A percentile compares a stretch with the other conserved stretches of the same genome.
phyloP scores from a whole-genome alignment of 768 basidiomycete genomes.

The Boletus pseudo-olivaceus region DNA sequence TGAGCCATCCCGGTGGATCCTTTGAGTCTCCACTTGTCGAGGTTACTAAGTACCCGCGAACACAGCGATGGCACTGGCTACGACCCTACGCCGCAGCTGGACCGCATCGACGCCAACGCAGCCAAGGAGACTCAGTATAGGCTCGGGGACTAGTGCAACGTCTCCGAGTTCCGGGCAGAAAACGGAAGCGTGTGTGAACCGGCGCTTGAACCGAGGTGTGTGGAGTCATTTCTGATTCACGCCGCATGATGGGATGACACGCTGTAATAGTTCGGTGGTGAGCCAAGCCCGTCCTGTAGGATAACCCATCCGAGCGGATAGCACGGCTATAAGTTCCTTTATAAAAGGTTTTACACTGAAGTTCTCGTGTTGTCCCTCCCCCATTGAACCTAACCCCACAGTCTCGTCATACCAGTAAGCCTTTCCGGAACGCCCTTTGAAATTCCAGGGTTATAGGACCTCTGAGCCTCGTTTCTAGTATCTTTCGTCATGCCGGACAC shows the following conservation, averaged over 20 bases:
- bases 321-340: not conserved
- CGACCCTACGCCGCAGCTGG: slow-evolving; percentile 1
- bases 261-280: not conserved
- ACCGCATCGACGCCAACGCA: not conserved
- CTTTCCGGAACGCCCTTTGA: not conserved
- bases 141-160: not conserved
- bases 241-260: slow-evolving; percentile 1
- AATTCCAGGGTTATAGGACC: not conserved
- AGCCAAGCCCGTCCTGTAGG: slow-evolving; percentile 11
- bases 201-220: not conserved
- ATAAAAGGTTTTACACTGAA: slow-evolving; percentile 1
- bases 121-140: not conserved
- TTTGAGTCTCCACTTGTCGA: not conserved
- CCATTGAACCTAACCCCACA: not conserved
- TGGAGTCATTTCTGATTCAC: slow-evolving; percentile 6
- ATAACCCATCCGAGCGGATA: not conserved
- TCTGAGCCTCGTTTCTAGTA: slow-evolving; percentile 1
- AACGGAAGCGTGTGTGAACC: not conserved
- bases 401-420: slow-evolving; percentile 5
- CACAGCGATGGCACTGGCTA: not conserved
- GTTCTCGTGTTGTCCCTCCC: not conserved
- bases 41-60: not conserved
- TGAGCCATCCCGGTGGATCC: not conserved
- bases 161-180: not conserved
- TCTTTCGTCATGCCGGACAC: slow-evolving; percentile 1